Percentiles rank a stretch among this genome's conserved stretches.
These are phyloP conservation scores for Epithemia pelagica DNA, from an alignment of 108 stramenopile genomes.

Conservation along the genomic window DNA sequence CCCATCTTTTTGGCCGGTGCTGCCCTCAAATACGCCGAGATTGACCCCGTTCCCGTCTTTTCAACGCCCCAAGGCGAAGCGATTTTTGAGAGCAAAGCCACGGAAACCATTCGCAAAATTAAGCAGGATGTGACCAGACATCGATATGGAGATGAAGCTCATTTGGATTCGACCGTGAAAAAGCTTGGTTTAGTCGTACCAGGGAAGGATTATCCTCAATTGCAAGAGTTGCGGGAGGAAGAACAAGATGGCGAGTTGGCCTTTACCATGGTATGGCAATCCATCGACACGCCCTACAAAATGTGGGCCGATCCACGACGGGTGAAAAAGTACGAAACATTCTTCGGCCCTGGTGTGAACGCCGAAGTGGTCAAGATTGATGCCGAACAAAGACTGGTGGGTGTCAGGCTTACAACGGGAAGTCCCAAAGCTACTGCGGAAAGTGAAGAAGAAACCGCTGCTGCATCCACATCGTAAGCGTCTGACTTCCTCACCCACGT, in stretches of 20 bases:
- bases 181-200: slow-evolving; percentile 92
- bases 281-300: slow-evolving; percentile 91
- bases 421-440: not conserved
- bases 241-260: slow-evolving; percentile 64
- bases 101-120: slow-evolving; percentile 84
- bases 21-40: slow-evolving; percentile 95
- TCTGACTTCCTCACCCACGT: too few relatives aligned
- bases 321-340: slow-evolving; percentile 87
- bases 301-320: slow-evolving; percentile 95
- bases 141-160: slow-evolving; percentile 97
- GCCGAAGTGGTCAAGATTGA: slow-evolving; percentile 92
- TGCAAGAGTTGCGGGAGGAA: slow-evolving; percentile 83
- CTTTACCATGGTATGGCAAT: slow-evolving; percentile 94
- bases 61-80: slow-evolving; percentile 40
- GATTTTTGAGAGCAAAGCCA: slow-evolving; percentile 81
- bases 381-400: slow-evolving; percentile 87
- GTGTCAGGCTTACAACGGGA: slow-evolving; percentile 81
- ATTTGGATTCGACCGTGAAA: slow-evolving; percentile 95
- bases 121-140: slow-evolving; percentile 97
- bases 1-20: slow-evolving; percentile 91
- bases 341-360: slow-evolving; percentile 87
- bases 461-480: not conserved
- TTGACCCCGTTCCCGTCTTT: slow-evolving; percentile 85
- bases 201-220: slow-evolving; percentile 90
- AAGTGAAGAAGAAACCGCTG: not conserved